Base-by-base conservation (phyloP, 805 yeast genomes). In the Barnettozyma populi region DNA sequence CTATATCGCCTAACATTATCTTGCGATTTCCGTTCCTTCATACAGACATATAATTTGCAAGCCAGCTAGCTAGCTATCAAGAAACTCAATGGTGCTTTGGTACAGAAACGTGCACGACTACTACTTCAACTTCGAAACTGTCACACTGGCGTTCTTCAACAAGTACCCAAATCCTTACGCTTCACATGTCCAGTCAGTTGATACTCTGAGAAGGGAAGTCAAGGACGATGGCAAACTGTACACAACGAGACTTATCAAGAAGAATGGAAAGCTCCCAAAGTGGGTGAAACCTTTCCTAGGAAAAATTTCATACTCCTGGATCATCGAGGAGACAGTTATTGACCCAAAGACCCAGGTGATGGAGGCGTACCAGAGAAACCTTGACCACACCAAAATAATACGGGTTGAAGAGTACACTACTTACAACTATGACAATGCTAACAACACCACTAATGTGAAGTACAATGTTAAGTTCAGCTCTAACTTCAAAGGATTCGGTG, bases 251-350 rank as follows among this genome's bases (percentile, higher is more conserved):
- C 69, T 90, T 36, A 80, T 90, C 39, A 78, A 78, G 55, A 92
- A 90, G 62, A 70, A 77, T 4, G 97, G 97, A 2, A 74, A 88
- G 54, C 70, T 90, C 35, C 97, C 97, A 5, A 64, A 71, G 34
- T 89, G 94, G 80, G 79, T 86, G 24, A 77, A 75, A 55, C 92
- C 92, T 4, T 78, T 89, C 46, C 64, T 90, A 50, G 90, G 92
- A 2, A 71, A 74, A 41, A 79, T 80, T 23, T 73, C 85, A 29
- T 82, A 85, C 46, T 73, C 88, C 11, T 87, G 94, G 92, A 80
- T 90, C 37, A 75, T 90, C 40, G 98, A 90, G 61, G 78, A 79
- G 55, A 78, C 89, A 1, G 66, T 84, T 10, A 83, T 90, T 19
- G 85, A 90, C 63, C 88, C 92, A 1, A 56, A 61, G 9, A 60